Conservation (phyloP, 495 filamentous ascomycete species). For the Penicillium soppii region DNA sequence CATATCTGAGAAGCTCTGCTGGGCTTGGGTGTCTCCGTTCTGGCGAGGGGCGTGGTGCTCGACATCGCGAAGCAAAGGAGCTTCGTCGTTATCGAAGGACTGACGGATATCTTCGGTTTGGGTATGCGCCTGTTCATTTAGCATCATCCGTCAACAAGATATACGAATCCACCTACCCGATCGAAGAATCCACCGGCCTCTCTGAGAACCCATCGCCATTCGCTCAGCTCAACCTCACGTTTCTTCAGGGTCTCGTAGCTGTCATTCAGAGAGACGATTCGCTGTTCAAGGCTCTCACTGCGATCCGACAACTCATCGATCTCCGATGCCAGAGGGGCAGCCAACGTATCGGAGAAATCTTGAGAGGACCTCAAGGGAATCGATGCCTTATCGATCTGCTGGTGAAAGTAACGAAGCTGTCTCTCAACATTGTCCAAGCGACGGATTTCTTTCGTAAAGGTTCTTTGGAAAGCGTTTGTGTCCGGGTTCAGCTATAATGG, state of each 20-base stretch:
- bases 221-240: conserved; percentile 91
- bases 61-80: conserved; percentile 78
- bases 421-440: conserved; percentile 97
- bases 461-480: conserved; percentile 90
- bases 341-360: conserved; percentile 80
- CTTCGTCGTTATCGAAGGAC: conserved; percentile 83
- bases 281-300: conserved; percentile 85
- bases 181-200: conserved; percentile 98
- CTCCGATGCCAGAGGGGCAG: conserved; percentile 83
- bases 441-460: conserved; percentile 96
- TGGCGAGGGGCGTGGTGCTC: conserved; percentile 65
- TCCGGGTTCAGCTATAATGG: conserved; percentile 78
- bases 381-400: conserved; percentile 88
- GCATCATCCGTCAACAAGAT: conserved; percentile 17
- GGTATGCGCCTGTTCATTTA: conserved; percentile 65
- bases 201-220: conserved; percentile 95
- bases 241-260: conserved; percentile 98
- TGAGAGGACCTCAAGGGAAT: conserved; percentile 82
- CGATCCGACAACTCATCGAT: conserved; percentile 94
- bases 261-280: conserved; percentile 87
- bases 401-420: conserved; percentile 91
- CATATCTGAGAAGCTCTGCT: conserved; percentile 90
- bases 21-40: conserved; percentile 69
- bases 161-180: conserved; percentile 45
- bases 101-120: conserved; percentile 95